Evolutionary conservation across 257 asterid genomes (phyloP), one percentile per base, ranked within the genome.

Genomic region (Solanum pennellii): DNA sequence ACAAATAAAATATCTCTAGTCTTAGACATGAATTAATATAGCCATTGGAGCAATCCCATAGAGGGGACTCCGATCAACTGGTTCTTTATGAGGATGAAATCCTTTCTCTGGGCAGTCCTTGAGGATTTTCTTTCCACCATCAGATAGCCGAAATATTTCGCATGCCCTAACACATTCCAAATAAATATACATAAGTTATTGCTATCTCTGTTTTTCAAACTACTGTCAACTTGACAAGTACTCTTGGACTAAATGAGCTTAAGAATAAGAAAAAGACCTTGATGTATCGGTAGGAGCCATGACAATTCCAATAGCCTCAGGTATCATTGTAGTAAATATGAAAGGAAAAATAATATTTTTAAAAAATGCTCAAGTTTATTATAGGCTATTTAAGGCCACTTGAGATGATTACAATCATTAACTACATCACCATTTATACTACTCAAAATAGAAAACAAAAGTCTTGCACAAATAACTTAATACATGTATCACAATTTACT

Each of bases 231-330:
- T 31, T 33, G 44, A 33, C 15, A 33, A 82, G 9, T 82, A 82
- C 39, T 31, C 73, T 33, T 35, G 7, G 27, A 10, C 71, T 82
- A 45, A 82, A 52, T 39, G 42, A n/a, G 44, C 31, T 42, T 42
- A 18, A 33, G 62, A 27, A 42, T 29, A 35, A 37, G 69, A 33
- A 74, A 25, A 44, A 66, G 87, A 93, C 94, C 94, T 92, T 25
- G 92, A 86, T 13, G 90, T 71, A 79, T 93, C 92, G 5, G 89
- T 91, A 87, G 93, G 94, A 87, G 94, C 92, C 90, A 92, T 74
- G 90, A 91, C 95, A 87, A 90, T 93, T 88, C 89, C 93, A 52
- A 93, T 90, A 45, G 93, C 93, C 89, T 93, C 94, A 29, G 93
- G 93, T 44, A 92, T 91, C 35, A 33, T 33, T 33, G 35, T 33